Base-by-base conservation (phyloP, 441 rosid species). In the Geranium incanum region DNA sequence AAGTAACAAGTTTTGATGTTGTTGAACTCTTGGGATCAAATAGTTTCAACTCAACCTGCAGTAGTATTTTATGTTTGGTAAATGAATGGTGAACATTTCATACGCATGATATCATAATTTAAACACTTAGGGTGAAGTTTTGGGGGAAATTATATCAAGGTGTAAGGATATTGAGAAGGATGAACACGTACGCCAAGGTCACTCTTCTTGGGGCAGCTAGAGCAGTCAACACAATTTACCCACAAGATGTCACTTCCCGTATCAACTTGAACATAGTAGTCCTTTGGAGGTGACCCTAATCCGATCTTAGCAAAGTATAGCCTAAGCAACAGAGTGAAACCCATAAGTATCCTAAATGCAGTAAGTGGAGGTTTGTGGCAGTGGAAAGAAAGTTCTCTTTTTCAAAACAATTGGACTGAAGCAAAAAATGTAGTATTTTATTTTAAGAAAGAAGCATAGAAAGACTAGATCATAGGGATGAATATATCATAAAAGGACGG, bases 241-340 rank as follows among this genome's bases (percentile, higher is more conserved):
- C 63, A 57, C 63, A 57, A 57, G 63, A 57, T 57, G 63, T 57
- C 63, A 57, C 63, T 57, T 18, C 63, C 63, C 7, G 63, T 57
- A 18, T 57, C 63, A 57, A 57, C 63, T 57, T 57, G 63, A 7
- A 57, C 63, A 18, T 57, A 57, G 19, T 57, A 57, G 63, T 57
- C 28, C 23, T 18, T 5, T 18, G 63, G 4, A 57, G 63, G 63
- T 5, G 63, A 57, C 63, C 63, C 63, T 57, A 57, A 57, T 18
- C 63, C 63, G 18, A 57, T 16, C 9, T 57, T 57, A 57, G 63
- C 63, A 57, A 4, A 57, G 28, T 57, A 57, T 6, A 57, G 63
- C 63, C 63, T 57, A 18, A 57, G 63, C 23, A 57, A 57, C 63
- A 57, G 7, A 18, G 23, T 16, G 11, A 15, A 57, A 18, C 16